Base-by-base conservation (phyloP, 2,329 filamentous ascomycete genomes). In the Clonostachys rosea region DNA sequence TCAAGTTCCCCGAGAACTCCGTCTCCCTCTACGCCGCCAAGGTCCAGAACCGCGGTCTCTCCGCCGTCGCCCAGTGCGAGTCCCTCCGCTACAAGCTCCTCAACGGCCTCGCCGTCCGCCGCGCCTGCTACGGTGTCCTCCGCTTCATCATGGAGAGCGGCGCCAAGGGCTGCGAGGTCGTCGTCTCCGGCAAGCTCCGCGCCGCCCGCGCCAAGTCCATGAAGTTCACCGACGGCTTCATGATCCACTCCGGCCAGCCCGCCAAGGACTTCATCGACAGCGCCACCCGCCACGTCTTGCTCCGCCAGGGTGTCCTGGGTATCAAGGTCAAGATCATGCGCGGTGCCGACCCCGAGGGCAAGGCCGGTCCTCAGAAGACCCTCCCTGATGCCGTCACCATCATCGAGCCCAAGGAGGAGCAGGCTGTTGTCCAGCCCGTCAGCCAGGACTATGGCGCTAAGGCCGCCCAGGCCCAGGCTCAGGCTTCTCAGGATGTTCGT, bases 291-390 rank as follows among this genome's bases (percentile, higher is more conserved):
- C 94, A 99, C 89, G 94, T 99, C 66, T 91, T 99, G 61, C 91
- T 99, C 75, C 89, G 95, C 79, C 94, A 99, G 83, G 94, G 94
- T 89, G 94, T 99, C 60, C 83, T 99, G 60, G 94, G 94, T 80
- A 99, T 99, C 82, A 99, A 99, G 86, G 94, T 99, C 77, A 99
- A 99, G 91, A 99, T 99, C 81, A 99, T 99, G 94, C 91, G 95
- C 74, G 94, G 94, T 71, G 94, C 90, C 64, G 94, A 99, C 81
- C 94, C 94, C 73, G 91, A 97, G 79, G 94, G 94, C 86, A 99
- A 99, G 87, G 85, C 90, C 66, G 91, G 94, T 62, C 91, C 92
- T 65, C 89, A 91, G 78, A 96, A 97, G 86, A 86, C 91, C 60
- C 89, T 99, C 58, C 94, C 94, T 62, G 94, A 99, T 75, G 90